phyloP scores from a whole-genome alignment of 2,329 filamentous ascomycete genomes.

The Biscogniauxia marginata region DNA sequence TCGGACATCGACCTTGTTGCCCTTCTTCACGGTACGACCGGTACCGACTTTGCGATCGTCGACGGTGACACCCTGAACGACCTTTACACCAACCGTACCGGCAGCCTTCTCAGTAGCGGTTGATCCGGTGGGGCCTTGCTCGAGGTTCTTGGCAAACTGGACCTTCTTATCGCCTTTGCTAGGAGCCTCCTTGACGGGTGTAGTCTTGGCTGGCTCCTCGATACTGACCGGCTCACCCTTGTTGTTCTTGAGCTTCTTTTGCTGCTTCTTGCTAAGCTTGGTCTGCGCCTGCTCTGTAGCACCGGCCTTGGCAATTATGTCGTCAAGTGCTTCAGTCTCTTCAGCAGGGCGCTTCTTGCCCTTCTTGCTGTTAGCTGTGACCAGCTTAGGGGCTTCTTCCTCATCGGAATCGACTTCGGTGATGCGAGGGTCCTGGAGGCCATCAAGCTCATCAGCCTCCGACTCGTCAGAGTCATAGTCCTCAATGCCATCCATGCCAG shows the following conservation, averaged over 20 bases:
- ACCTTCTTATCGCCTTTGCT: slow-evolving; percentile 85
- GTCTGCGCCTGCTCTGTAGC: slow-evolving; percentile 64
- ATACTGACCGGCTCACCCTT: slow-evolving; percentile 77
- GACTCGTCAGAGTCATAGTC: slow-evolving; percentile 66
- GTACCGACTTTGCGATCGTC: slow-evolving; percentile 93
- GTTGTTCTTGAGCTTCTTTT: slow-evolving; percentile 99
- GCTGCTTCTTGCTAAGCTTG: slow-evolving; percentile 92
- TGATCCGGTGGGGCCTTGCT: slow-evolving; percentile 87
- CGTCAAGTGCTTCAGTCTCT: slow-evolving; percentile 69
- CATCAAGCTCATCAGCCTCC: slow-evolving; percentile 75
- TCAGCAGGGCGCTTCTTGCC: slow-evolving; percentile 91
- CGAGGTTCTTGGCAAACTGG: slow-evolving; percentile 97
- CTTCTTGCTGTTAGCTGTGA: slow-evolving; percentile 54
- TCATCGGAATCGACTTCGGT: slow-evolving; percentile 81
- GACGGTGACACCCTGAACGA: slow-evolving; percentile 83
- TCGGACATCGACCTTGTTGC: slow-evolving; percentile 87
- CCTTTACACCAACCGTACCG: slow-evolving; percentile 64
- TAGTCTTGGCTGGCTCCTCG: slow-evolving; percentile 60
- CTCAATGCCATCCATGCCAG: slow-evolving; percentile 72
- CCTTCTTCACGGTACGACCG: slow-evolving; percentile 83
- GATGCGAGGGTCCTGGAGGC: slow-evolving; percentile 75
- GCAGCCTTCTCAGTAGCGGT: slow-evolving; percentile 52
- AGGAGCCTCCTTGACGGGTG: slow-evolving; percentile 44
- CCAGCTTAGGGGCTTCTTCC: slow-evolving; percentile 65
- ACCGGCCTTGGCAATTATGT: slow-evolving; percentile 74